Conservation (phyloP, 352 stramenopile genomes). For the Pythium vanterpoolii region DNA sequence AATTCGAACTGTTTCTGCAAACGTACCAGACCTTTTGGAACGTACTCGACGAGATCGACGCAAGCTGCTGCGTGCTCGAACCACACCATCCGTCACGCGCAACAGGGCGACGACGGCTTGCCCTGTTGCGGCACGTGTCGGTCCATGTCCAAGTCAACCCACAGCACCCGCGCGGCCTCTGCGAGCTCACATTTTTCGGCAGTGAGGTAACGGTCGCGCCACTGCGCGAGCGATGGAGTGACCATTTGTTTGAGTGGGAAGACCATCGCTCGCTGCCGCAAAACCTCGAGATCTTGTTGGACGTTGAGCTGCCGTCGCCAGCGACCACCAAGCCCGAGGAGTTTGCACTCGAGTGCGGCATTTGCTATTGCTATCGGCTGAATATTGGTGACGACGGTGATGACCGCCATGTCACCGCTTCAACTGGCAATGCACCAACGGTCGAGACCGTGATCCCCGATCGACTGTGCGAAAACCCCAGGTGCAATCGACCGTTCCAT, state of each 20-base stretch:
- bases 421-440: not conserved
- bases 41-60: conserved; percentile 70
- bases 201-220: conserved; percentile 49
- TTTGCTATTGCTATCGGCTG: conserved; percentile 86
- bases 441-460: conserved; percentile 60
- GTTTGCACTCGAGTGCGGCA: conserved; percentile 84
- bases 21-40: conserved; percentile 81
- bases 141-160: conserved; percentile 72
- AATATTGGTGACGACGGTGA: conserved; percentile 29
- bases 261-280: conserved; percentile 42
- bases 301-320: conserved; percentile 60
- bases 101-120: conserved; percentile 57
- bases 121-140: conserved; percentile 62
- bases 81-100: conserved; percentile 61
- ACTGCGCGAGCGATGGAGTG: conserved; percentile 58
- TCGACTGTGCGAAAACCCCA: conserved; percentile 79
- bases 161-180: conserved; percentile 34
- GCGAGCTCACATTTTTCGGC: conserved; percentile 75
- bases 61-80: conserved; percentile 71
- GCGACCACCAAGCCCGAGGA: conserved; percentile 46
- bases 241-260: conserved; percentile 57
- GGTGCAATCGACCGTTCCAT: conserved; percentile 85
- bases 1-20: conserved; percentile 56
- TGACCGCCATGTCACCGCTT: not conserved
- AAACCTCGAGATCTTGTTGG: conserved; percentile 67